Conservation (phyloP, 768 basidiomycete species). For the Tulasnella sp. region DNA sequence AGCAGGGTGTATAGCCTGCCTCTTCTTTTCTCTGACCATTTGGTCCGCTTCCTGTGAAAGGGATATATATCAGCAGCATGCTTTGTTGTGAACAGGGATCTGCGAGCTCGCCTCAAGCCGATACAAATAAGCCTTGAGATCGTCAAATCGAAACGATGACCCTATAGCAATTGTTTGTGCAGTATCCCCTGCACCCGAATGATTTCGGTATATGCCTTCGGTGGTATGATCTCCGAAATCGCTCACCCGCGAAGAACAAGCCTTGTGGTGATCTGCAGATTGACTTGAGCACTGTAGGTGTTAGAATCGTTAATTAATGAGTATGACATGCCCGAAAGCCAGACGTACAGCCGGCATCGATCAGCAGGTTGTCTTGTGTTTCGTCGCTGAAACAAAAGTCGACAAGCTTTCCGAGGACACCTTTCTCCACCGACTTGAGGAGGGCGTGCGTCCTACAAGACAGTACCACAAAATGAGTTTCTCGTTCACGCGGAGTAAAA, state of each 20-base stretch:
- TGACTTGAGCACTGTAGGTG: slow-evolving; percentile 41
- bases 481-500: too few species aligned
- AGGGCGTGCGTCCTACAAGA: neutral
- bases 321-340: neutral
- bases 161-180: slow-evolving; percentile 68
- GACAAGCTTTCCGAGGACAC: slow-evolving; percentile 20
- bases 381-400: slow-evolving; percentile 65
- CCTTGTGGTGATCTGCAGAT: slow-evolving; percentile 54
- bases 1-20: slow-evolving; percentile 1
- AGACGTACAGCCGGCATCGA: slow-evolving; percentile 31
- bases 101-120: slow-evolving; percentile 42
- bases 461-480: neutral
- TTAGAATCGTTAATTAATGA: too few species aligned
- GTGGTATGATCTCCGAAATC: too few species aligned
- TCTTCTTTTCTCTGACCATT: neutral
- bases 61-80: neutral
- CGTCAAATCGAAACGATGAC: slow-evolving; percentile 59
- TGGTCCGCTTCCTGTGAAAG: neutral
- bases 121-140: slow-evolving; percentile 55
- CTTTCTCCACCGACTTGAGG: neutral
- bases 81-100: neutral
- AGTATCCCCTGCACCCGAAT: slow-evolving; percentile 40
- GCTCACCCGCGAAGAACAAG: slow-evolving; percentile 64
- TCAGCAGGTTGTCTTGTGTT: slow-evolving; percentile 57
- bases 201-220: too few species aligned